Evolutionary conservation across 176 grass and related monocot species (phyloP).

Genomic region (Lolium rigidum): DNA sequence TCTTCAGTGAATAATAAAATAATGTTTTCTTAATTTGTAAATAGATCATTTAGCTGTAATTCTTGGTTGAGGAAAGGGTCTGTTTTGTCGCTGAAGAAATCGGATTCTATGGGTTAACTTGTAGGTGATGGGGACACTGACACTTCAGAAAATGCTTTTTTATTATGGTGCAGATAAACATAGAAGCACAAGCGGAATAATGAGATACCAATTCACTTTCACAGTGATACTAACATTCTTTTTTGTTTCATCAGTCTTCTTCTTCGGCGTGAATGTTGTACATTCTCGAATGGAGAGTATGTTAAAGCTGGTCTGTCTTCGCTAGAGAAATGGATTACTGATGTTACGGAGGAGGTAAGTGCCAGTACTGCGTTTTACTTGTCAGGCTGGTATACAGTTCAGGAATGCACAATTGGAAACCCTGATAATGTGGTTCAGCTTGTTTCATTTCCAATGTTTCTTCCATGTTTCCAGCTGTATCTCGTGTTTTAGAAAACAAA

Average conservation of each 20-base stretch:
- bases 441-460: neutral
- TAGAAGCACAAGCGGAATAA: neutral
- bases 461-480: neutral
- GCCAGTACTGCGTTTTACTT: slow-evolving; percentile 27
- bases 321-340: slow-evolving; percentile 97
- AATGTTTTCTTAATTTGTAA: slow-evolving; percentile 5
- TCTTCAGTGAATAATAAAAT: slow-evolving; percentile 5
- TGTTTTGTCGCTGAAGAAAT: slow-evolving; percentile 10
- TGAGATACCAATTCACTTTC: slow-evolving; percentile 34
- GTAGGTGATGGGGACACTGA: neutral
- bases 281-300: slow-evolving; percentile 97
- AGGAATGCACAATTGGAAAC: slow-evolving; percentile 12
- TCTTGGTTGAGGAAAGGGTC: slow-evolving; percentile 20
- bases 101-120: slow-evolving; percentile 7
- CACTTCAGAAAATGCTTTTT: slow-evolving; percentile 30
- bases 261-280: slow-evolving; percentile 94
- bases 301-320: slow-evolving; percentile 87
- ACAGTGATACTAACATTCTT: slow-evolving; percentile 18
- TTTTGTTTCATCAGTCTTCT: slow-evolving; percentile 69
- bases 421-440: slow-evolving; percentile 27
- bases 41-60: slow-evolving; percentile 13
- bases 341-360: slow-evolving; percentile 79
- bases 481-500: neutral
- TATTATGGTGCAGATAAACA: slow-evolving; percentile 23
- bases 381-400: slow-evolving; percentile 11